Conservation (phyloP, 2,329 filamentous ascomycete genomes). For the Colletotrichum ledebouriae region DNA sequence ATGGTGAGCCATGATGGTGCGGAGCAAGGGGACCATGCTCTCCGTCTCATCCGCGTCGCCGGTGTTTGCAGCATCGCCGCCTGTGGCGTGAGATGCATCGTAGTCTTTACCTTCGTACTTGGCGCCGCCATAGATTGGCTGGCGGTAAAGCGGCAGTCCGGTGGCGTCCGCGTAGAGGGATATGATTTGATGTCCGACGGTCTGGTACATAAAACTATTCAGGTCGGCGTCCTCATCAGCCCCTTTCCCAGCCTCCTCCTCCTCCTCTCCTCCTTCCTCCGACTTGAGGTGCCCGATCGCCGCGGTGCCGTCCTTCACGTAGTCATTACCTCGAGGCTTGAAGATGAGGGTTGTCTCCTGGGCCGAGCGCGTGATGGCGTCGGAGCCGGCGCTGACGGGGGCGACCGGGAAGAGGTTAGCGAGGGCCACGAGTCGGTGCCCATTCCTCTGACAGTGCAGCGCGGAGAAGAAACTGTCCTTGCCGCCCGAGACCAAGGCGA, state of each 20-base stretch:
- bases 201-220: conserved; percentile 99
- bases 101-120: conserved; percentile 82
- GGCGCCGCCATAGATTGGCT: conserved; percentile 79
- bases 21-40: conserved; percentile 83
- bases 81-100: conserved; percentile 46
- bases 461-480: conserved; percentile 97
- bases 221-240: conserved; percentile 65
- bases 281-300: background rate
- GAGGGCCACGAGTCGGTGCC: conserved; percentile 86
- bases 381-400: conserved; percentile 29
- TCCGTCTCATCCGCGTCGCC: conserved; percentile 84
- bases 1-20: conserved; percentile 73
- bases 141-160: conserved; percentile 85
- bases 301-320: conserved; percentile 13
- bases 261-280: background rate
- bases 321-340: conserved; percentile 13
- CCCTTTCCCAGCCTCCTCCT: conserved; percentile 21
- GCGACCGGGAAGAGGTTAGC: conserved; percentile 83
- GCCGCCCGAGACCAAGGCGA: conserved; percentile 93
- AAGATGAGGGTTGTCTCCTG: conserved; percentile 30
- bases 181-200: conserved; percentile 88
- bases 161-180: conserved; percentile 87
- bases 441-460: conserved; percentile 88
- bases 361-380: conserved; percentile 33
- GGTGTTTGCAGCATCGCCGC: conserved; percentile 27